Evolutionary conservation across 139 green algal species (phyloP).

Genomic region (Choricystis sp.): DNA sequence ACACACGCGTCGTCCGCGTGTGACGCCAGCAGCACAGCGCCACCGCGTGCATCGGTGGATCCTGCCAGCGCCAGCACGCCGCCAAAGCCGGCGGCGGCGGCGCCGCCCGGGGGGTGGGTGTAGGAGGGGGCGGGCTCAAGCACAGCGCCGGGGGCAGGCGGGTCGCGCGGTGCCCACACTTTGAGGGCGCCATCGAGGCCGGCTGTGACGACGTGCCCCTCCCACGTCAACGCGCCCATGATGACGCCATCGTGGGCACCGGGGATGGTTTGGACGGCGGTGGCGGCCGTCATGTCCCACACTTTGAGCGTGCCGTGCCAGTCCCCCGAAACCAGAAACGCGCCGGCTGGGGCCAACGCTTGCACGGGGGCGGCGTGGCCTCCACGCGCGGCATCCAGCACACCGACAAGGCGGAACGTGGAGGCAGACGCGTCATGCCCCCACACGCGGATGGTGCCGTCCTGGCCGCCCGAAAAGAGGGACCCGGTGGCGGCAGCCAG

Average conservation of each 20-base stretch:
- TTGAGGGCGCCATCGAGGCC: conserved; percentile 45
- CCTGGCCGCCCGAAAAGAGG: conserved; percentile 47
- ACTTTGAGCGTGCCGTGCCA: conserved; percentile 48
- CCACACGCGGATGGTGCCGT: conserved; percentile 52
- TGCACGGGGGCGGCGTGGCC: conserved; percentile 37
- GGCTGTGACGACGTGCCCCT: conserved; percentile 40
- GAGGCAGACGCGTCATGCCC: conserved; percentile 26
- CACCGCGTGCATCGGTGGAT: conserved; percentile 17
- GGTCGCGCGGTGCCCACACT: conserved; percentile 22
- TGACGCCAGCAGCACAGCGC: conserved; percentile 28
- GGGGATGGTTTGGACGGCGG: conserved; percentile 30
- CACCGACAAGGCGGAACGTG: conserved; percentile 6
- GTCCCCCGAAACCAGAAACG: conserved; percentile 53
- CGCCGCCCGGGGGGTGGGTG: conserved; percentile 1
- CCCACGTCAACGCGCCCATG: conserved; percentile 42
- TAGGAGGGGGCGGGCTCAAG: conserved; percentile 21
- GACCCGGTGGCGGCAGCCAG: conserved; percentile 24
- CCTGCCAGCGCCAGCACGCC: conserved; percentile 29
- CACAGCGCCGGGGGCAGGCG: conserved; percentile 11
- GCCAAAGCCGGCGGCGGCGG: conserved; percentile 1
- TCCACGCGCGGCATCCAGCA: conserved; percentile 17
- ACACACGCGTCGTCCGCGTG: conserved; percentile 38
- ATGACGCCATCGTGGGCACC: conserved; percentile 31
- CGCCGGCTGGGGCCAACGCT: conserved; percentile 18
- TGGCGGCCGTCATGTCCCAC: conserved; percentile 42